These are phyloP conservation scores for Furcasterigmium furcatum DNA, from an alignment of 2,329 filamentous ascomycete genomes.

Conservation along the genomic window DNA sequence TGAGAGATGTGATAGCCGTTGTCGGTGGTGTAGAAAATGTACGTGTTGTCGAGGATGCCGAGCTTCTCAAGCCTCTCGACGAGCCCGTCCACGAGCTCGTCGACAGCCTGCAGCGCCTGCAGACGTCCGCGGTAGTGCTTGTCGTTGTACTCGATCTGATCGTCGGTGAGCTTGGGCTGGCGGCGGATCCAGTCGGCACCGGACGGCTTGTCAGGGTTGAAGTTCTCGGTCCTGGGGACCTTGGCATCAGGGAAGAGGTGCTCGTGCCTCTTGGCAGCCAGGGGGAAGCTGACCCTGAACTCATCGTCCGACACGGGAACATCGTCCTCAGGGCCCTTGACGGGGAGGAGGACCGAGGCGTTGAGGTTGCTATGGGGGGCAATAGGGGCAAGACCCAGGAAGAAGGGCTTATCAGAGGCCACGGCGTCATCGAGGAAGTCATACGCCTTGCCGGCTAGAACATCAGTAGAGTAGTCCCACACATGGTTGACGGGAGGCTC, in stretches of 20 bases:
- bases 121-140: constrained; percentile 36
- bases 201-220: constrained; percentile 53
- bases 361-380: constrained; percentile 25
- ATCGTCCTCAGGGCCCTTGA: constrained; percentile 49
- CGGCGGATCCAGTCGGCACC: constrained; percentile 41
- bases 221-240: constrained; percentile 61
- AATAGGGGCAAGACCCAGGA: constrained; percentile 50
- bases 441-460: constrained; percentile 56
- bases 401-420: constrained; percentile 48
- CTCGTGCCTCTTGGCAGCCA: constrained; percentile 49
- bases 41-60: constrained; percentile 36
- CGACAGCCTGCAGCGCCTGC: constrained; percentile 39
- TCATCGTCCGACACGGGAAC: constrained; percentile 54
- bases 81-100: constrained; percentile 38
- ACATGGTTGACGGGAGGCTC: constrained; percentile 40
- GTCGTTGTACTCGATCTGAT: constrained; percentile 30
- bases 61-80: constrained; percentile 26
- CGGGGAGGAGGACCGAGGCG: constrained; percentile 40
- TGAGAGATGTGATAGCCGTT: constrained; percentile 53
- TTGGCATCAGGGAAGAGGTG: constrained; percentile 56
- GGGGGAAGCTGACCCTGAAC: constrained; percentile 26
- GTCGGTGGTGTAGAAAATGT: constrained; percentile 49
- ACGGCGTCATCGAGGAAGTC: constrained; percentile 61
- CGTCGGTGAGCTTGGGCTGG: constrained; percentile 28
- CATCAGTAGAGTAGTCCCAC: constrained; percentile 43